phyloP scores from a whole-genome alignment of 208 protist species.

The Leishmania tarentolae region DNA sequence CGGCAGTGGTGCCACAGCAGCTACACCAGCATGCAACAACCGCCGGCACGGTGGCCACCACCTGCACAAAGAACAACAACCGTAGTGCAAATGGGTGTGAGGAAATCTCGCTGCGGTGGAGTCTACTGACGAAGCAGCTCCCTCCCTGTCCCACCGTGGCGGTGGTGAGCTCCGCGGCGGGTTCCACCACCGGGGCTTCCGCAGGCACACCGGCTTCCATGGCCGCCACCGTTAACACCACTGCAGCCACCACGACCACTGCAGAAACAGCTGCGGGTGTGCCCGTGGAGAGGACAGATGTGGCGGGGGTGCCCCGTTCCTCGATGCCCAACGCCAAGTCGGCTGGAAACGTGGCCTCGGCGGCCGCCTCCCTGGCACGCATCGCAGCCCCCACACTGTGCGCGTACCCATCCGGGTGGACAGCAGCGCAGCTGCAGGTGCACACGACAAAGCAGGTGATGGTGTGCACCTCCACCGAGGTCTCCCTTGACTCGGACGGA shows the following conservation, averaged over 20 bases:
- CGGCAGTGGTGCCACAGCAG: neutral
- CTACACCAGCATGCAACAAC: neutral
- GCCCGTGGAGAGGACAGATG: neutral
- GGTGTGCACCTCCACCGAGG: constrained; percentile 26
- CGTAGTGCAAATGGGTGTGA: constrained; percentile 33
- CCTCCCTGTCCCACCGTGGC: neutral
- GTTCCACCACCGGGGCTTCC: neutral
- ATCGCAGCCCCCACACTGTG: neutral
- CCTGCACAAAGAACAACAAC: constrained; percentile 28
- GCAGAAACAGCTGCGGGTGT: neutral
- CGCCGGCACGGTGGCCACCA: neutral
- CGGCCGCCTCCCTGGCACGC: neutral
- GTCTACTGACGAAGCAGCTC: constrained; percentile 20
- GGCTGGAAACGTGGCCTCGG: neutral
- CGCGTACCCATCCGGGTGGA: constrained; percentile 24
- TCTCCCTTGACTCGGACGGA: constrained; percentile 7
- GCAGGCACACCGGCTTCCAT: neutral
- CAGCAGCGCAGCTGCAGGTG: constrained; percentile 33
- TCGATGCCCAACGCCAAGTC: neutral
- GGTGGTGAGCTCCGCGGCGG: neutral
- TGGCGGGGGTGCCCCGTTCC: neutral
- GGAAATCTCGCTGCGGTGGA: constrained; percentile 31
- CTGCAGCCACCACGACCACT: neutral
- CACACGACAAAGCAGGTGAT: constrained; percentile 26
- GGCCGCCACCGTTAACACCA: neutral